Base-by-base conservation (phyloP, 2,329 filamentous ascomycete species). In the Talaromyces verruculosus region DNA sequence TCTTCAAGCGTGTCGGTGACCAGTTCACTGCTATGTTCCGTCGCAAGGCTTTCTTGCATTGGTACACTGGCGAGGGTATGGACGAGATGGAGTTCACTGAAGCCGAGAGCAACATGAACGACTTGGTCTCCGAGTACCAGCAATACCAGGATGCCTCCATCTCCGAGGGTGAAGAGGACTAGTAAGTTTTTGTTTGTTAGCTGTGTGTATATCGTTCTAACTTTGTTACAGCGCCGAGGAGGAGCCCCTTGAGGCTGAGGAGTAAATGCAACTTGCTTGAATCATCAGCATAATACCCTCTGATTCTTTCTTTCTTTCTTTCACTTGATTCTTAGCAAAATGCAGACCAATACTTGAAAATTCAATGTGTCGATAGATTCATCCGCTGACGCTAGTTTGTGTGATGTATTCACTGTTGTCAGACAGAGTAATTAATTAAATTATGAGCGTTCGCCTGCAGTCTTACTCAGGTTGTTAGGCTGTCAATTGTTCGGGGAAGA, bases 81-180 rank as follows among this genome's bases (percentile, higher is more conserved):
- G 95, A 99, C 84, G 95, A 99, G 90, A 98, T 99, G 95, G 95
- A 99, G 87, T 99, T 99, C 87, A 99, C 95, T 80, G 95, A 99
- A 88, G 95, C 95, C 75, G 95, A 99, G 90, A 96, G 92, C 84
- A 99, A 99, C 88, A 98, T 99, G 95, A 98, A 99, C 87, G 95
- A 99, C 83, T 86, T 99, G 79, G 94, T 99, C 77, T 96, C 93
- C 69, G 95, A 99, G 84, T 99, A 99, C 87, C 95, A 98, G 89
- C 95, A 99, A 84, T 99, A 99, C 89, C 95, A 99, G 89, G 95
- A 99, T 83, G 95, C 95, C 80, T 91, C 92, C 77, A 88, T 97
- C 83, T 96, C 95, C 69, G 95, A 99, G 84, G 94, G 92, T 75
- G 94, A 98, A 84, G 93, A 97, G 84, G 93, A 96, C 80, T 93